These are phyloP conservation scores for Gossypium raimondii DNA, from an alignment of 345 rosid species.

Conservation along the genomic window DNA sequence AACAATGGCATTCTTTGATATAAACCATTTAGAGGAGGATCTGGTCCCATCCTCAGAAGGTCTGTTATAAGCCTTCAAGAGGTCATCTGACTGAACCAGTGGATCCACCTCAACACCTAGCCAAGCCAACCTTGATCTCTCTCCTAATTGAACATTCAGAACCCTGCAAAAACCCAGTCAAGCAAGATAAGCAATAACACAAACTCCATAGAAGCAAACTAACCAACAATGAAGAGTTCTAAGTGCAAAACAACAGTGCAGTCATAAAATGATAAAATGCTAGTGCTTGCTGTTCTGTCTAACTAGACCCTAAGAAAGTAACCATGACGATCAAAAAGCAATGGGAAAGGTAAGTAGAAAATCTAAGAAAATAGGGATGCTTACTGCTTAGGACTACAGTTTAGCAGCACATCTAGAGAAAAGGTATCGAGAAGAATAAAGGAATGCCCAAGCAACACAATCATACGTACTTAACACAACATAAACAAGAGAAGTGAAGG, in stretches of 20 bases:
- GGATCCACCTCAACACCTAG: constrained; percentile 89
- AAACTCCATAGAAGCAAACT: neutral
- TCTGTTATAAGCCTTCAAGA: constrained; percentile 63
- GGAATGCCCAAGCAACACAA: neutral
- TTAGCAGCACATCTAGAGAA: neutral
- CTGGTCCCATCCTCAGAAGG: constrained; percentile 36
- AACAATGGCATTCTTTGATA: constrained; percentile 70
- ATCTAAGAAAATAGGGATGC: neutral
- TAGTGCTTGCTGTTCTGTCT: neutral
- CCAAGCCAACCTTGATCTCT: constrained; percentile 74
- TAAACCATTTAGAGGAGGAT: constrained; percentile 70
- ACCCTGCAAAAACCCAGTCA: constrained; percentile 43
- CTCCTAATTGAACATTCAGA: constrained; percentile 64
- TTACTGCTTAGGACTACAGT: neutral
- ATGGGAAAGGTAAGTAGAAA: too few relatives aligned
- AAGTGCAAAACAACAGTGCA: neutral
- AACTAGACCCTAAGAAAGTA: neutral
- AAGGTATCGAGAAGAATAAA: neutral
- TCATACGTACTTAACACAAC: neutral
- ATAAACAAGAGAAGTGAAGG: neutral
- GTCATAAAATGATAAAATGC: neutral
- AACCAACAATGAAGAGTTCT: neutral
- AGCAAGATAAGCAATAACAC: neutral
- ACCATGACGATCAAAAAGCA: neutral
- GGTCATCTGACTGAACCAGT: constrained; percentile 60